Conservation (phyloP, 352 stramenopile species). For the Phytophthora rubi region DNA sequence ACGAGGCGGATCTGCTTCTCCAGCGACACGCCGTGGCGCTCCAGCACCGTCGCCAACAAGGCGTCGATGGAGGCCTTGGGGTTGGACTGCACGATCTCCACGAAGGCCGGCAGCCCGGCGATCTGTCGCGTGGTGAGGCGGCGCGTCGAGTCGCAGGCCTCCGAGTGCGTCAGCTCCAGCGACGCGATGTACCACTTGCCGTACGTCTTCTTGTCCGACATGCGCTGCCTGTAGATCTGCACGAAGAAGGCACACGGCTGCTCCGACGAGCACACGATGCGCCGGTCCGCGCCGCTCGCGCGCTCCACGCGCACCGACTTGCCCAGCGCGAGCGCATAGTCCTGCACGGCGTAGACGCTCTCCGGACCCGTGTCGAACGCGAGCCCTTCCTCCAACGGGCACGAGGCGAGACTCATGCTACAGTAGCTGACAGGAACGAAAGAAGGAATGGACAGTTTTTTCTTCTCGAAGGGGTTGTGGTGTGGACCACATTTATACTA, state of each 20-base stretch:
- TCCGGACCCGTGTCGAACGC: constrained; percentile 34
- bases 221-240: constrained; percentile 42
- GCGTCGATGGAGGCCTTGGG: constrained; percentile 26
- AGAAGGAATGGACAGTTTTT: not conserved
- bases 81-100: constrained; percentile 20
- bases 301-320: constrained; percentile 37
- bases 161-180: constrained; percentile 32
- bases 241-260: constrained; percentile 36
- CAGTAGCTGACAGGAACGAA: constrained; percentile 11
- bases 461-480: not conserved
- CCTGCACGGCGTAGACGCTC: constrained; percentile 37
- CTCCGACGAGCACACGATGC: constrained; percentile 31
- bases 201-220: constrained; percentile 33
- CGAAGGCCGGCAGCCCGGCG: constrained; percentile 29
- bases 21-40: constrained; percentile 30
- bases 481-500: not conserved
- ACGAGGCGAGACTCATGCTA: constrained; percentile 22
- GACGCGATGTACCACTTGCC: constrained; percentile 46
- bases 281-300: constrained; percentile 36
- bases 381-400: constrained; percentile 25
- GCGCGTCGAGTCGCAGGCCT: constrained; percentile 20
- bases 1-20: constrained; percentile 36
- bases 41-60: constrained; percentile 23
- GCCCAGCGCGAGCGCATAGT: constrained; percentile 35
- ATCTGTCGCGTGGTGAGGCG: constrained; percentile 37